phyloP scores from a whole-genome alignment of 2,329 filamentous ascomycete species.

The Colletotrichum musae region DNA sequence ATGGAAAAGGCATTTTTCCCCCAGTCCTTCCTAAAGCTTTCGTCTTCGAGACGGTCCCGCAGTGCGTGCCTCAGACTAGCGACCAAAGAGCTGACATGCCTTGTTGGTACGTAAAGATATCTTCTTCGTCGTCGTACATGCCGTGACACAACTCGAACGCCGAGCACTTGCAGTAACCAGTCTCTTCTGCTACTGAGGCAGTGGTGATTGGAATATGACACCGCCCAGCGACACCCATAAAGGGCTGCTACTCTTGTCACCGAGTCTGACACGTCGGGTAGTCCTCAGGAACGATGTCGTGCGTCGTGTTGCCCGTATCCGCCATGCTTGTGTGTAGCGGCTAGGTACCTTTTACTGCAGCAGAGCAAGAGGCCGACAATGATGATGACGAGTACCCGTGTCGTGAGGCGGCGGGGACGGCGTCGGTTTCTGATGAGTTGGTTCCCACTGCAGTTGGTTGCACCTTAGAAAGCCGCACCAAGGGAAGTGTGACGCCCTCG shows the following conservation, averaged over 20 bases:
- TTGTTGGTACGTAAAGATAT: neutral
- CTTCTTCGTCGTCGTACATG: neutral
- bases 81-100: neutral
- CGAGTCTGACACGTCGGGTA: conserved; percentile 5
- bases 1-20: conserved; percentile 6
- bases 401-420: neutral
- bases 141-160: neutral
- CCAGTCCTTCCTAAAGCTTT: conserved; percentile 13
- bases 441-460: neutral
- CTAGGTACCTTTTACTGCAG: neutral
- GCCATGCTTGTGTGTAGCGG: neutral
- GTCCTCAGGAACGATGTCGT: conserved; percentile 11
- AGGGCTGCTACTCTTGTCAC: neutral
- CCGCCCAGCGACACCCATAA: conserved; percentile 1
- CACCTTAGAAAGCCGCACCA: conserved; percentile 7
- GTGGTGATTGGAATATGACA: neutral
- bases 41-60: neutral
- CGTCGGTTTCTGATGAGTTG: neutral
- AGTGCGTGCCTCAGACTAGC: neutral
- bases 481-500: conserved; percentile 10
- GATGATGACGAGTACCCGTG: conserved; percentile 5
- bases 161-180: neutral
- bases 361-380: neutral
- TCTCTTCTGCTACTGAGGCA: neutral
- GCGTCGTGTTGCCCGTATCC: neutral